Base-by-base conservation (phyloP, 2,329 filamentous ascomycete genomes). In the Botrytis aclada region DNA sequence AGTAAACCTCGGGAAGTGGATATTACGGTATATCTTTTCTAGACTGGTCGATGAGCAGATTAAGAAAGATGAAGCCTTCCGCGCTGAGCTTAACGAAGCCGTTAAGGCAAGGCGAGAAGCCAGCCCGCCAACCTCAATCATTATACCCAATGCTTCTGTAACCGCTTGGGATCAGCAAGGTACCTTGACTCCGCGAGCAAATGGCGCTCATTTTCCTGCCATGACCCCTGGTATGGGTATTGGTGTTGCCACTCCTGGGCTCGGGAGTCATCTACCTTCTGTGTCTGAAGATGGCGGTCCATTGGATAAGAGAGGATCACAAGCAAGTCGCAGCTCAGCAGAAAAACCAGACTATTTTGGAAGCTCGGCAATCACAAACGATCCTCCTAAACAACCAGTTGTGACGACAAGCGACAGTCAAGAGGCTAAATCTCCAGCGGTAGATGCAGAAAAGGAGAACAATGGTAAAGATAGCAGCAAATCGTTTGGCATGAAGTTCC, bases 1-100 rank as follows among this genome's bases (percentile, higher is more conserved):
- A 96, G 93, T 98, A 82, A 98, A 97, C 79, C 89, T 98, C 63
- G 96, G 96, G 14, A 97, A 97, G 85, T 99, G 96, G 96, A 90
- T 98, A 63, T 84, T 99, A 74, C 89, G 96, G 47, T 97, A 98
- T 82, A 86, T 99, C 0, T 99, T 99, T 83, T 90, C 92, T 16
- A 92, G 92, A 72, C 85, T 98, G 60, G 92, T 99, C 71, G 93
- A 97, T 74, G 95, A 98, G 81, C 93, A 98, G 81, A 92, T 97
- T 77, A 90, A 88, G 76, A 89, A 93, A 70, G 96, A 99, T 79
- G 90, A 93, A 79, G 84, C 83, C 0, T 90, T 92, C 80, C 89
- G 95, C n/a, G 85, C 89, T 62, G 87, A 88, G 63, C 83, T 97
- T 12, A 88, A 94, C 69, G 87, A 89, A 47, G 85, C 83, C 25